Evolutionary conservation across 257 asterid species (phyloP), one percentile per base, ranked within the genome.

Genomic region (Buddleja alternifolia): DNA sequence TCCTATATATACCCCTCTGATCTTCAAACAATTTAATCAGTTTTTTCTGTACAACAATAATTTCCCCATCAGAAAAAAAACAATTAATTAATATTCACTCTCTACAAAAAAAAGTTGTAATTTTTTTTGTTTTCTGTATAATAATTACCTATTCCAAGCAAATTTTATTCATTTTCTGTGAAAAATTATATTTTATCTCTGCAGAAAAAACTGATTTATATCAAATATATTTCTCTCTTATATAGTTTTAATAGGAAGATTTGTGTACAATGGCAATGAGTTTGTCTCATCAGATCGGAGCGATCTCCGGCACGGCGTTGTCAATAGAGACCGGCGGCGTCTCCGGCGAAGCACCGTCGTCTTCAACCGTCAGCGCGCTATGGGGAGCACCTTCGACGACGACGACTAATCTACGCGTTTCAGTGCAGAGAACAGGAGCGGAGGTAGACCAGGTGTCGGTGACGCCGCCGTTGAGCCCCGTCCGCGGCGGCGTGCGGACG

Each of bases 201-300:
- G 0, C 25, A 42, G 29, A 48, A 16, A 20, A 4, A 24, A 23
- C n/a, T 10, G 47, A 1, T 7, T 9, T n/a, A n/a, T n/a, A n/a
- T n/a, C n/a, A n/a, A n/a, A n/a, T n/a, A n/a, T 6, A 7, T 48
- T 48, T 16, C 19, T 4, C 11, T 24, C 6, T 16, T 53, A 17
- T 23, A 10, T 10, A 23, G 39, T 11, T 21, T 11, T 4, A 24
- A 5, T 67, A 48, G 44, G 55, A 20, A n/a, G 29, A 17, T 40
- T 6, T 21, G 62, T 23, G 3, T 73, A 64, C 11, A 66, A 85
- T 85, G 95, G 92, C 90, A 10, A 83, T 85, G 90, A 83, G 82
- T 71, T 58, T 88, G 36, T 80, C 92, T 14, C 86, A 82, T 51
- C 92, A 83, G 76, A 77, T 88, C 59, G 78, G 85, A 19, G 82